Evolutionary conservation across 495 filamentous ascomycete species (phyloP).

Genomic region (Amphirosellinia nigrospora): DNA sequence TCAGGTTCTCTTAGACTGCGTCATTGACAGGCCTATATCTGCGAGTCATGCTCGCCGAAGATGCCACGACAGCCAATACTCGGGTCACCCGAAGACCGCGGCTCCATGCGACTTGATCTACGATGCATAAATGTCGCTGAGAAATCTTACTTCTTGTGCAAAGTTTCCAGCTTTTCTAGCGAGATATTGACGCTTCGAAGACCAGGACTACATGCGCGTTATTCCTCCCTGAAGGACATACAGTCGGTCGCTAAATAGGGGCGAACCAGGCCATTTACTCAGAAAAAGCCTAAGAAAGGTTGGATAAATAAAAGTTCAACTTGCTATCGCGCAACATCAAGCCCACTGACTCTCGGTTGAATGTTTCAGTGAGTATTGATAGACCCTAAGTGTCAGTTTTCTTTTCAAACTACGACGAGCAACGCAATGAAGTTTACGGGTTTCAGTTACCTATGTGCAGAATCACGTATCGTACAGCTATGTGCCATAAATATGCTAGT

Average conservation of each 20-base stretch:
- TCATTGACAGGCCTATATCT: too few species aligned
- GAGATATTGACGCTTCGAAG: neutral
- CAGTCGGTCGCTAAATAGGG: too few species aligned
- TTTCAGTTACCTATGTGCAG: neutral
- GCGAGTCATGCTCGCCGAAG: too few species aligned
- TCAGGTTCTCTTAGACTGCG: too few species aligned
- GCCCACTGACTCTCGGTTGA: neutral
- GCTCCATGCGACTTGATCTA: neutral
- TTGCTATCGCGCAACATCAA: too few species aligned
- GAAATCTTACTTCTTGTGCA: neutral
- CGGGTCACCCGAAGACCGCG: too few species aligned
- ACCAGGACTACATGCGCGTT: neutral
- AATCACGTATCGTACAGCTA: neutral
- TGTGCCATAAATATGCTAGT: neutral
- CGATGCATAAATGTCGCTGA: neutral
- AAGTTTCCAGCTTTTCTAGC: neutral
- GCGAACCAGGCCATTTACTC: too few species aligned
- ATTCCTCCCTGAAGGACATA: neutral
- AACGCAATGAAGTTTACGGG: neutral
- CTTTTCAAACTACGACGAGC: neutral
- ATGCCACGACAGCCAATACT: too few species aligned
- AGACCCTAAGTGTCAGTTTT: too few species aligned
- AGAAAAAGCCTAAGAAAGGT: too few species aligned
- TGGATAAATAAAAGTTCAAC: too few species aligned
- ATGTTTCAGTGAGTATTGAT: neutral